These are phyloP conservation scores for Penicillium paradoxum DNA, from an alignment of 495 filamentous ascomycete genomes.

Conservation along the genomic window DNA sequence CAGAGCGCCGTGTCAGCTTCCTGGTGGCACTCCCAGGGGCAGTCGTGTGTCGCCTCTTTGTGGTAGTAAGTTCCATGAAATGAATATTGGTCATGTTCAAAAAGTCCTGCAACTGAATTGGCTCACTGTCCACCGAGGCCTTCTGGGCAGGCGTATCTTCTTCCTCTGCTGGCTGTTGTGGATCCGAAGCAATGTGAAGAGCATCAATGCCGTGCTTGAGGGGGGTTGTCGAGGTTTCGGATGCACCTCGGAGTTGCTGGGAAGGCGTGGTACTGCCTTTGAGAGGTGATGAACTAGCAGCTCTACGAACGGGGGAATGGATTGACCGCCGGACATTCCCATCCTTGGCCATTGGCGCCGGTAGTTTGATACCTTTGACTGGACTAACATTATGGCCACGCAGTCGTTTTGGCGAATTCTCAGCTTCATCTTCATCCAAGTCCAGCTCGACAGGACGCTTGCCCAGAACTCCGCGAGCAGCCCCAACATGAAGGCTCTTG, in stretches of 20 bases:
- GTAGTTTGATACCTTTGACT: conserved; percentile 68
- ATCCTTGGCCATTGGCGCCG: conserved; percentile 59
- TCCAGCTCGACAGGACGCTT: conserved; percentile 72
- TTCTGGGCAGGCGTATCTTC: conserved; percentile 16
- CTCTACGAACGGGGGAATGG: conserved; percentile 42
- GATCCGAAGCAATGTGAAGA: conserved; percentile 21
- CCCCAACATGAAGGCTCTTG: conserved; percentile 73
- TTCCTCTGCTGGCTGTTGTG: conserved; percentile 19
- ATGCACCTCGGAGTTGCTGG: conserved; percentile 17
- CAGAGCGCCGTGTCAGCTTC: conserved; percentile 32
- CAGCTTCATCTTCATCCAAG: conserved; percentile 57
- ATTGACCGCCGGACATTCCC: conserved; percentile 57
- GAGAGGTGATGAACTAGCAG: conserved; percentile 26
- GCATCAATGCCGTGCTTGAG: conserved; percentile 23
- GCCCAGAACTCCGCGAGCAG: conserved; percentile 67
- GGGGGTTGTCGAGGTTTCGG: conserved; percentile 20
- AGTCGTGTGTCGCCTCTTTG: conserved; percentile 82
- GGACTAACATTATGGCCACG: conserved; percentile 69
- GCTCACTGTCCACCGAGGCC: conserved; percentile 46
- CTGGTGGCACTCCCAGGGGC: conserved; percentile 51
- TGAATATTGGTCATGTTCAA: conserved; percentile 91
- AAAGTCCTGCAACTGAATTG: conserved; percentile 86
- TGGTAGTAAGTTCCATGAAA: conserved; percentile 93
- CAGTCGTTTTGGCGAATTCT: conserved; percentile 62
- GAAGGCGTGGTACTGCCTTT: conserved; percentile 35